Evolutionary conservation across 495 filamentous ascomycete genomes (phyloP).

Genomic region (Aspergillus homomorphus): DNA sequence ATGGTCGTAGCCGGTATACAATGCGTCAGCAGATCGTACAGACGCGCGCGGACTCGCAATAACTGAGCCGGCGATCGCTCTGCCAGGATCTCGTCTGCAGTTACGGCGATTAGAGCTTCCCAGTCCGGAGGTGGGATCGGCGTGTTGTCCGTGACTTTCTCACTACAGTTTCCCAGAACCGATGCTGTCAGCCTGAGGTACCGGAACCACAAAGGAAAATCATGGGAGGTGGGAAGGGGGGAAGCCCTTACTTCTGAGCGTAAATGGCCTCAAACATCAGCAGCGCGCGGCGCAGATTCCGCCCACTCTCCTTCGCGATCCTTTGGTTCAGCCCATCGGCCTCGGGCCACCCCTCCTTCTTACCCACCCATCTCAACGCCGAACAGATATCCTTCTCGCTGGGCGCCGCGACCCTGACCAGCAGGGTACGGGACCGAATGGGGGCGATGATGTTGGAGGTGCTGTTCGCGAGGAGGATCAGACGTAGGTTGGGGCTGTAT

Average conservation of each 20-base stretch:
- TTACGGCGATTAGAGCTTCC: constrained; percentile 83
- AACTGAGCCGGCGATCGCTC: constrained; percentile 87
- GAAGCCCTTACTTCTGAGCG: constrained; percentile 79
- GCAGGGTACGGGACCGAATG: constrained; percentile 81
- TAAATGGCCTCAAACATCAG: constrained; percentile 96
- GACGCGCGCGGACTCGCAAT: constrained; percentile 79
- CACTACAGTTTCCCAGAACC: constrained; percentile 48
- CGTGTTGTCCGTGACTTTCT: constrained; percentile 83
- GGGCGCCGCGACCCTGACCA: constrained; percentile 89
- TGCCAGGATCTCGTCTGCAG: constrained; percentile 85
- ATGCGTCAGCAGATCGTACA: constrained; percentile 94
- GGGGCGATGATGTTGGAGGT: constrained; percentile 98
- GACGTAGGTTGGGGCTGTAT: constrained; percentile 87
- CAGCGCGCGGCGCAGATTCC: constrained; percentile 84
- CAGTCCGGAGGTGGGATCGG: constrained; percentile 93
- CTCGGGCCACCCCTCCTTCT: constrained; percentile 71
- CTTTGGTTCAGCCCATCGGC: constrained; percentile 69
- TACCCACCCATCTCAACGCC: constrained; percentile 70
- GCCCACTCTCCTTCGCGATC: constrained; percentile 86
- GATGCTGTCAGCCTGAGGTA: constrained; percentile 15
- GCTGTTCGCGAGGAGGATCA: constrained; percentile 90
- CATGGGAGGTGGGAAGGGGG: no score
- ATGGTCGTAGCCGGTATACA: constrained; percentile 94
- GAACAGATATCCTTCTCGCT: constrained; percentile 77
- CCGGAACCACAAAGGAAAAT: neutral